Conservation (phyloP, 805 yeast species). For the Pichia eremophila region DNA sequence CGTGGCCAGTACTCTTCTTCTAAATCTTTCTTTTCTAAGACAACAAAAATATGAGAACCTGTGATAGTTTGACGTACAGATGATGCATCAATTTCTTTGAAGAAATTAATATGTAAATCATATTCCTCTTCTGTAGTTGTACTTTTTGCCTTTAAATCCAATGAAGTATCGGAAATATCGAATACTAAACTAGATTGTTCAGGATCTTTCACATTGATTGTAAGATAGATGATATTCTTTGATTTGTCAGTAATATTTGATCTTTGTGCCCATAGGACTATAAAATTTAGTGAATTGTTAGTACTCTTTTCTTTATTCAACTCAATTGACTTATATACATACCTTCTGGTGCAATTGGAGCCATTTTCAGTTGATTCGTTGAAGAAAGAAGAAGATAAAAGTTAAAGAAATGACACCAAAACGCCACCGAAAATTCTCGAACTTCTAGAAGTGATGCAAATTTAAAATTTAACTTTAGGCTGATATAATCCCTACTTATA, state of each 20-base stretch:
- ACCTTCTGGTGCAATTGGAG: constrained; percentile 27
- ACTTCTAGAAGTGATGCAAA: too few relatives aligned
- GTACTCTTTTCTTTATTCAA: not conserved
- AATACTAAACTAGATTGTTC: constrained; percentile 29
- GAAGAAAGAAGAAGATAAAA: not conserved
- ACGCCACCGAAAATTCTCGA: not conserved
- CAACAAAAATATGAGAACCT: constrained; percentile 55
- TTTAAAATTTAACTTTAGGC: too few relatives aligned
- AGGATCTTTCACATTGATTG: constrained; percentile 67
- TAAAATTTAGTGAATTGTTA: not conserved
- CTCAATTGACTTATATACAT: constrained; percentile 8
- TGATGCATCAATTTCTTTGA: constrained; percentile 60
- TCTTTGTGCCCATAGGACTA: constrained; percentile 94
- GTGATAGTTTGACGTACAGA: constrained; percentile 48
- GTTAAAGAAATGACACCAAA: not conserved
- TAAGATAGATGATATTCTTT: constrained; percentile 68
- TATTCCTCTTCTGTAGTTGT: constrained; percentile 41
- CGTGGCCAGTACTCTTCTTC: constrained; percentile 91
- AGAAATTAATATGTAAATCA: constrained; percentile 65
- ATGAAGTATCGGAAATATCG: constrained; percentile 42
- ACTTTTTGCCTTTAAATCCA: constrained; percentile 43
- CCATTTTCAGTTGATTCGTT: constrained; percentile 5
- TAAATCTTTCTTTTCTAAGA: constrained; percentile 59
- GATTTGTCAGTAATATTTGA: constrained; percentile 62
- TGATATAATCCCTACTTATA: too few relatives aligned